Conservation (phyloP, 495 filamentous ascomycete genomes). For the Sporormia fimetaria region DNA sequence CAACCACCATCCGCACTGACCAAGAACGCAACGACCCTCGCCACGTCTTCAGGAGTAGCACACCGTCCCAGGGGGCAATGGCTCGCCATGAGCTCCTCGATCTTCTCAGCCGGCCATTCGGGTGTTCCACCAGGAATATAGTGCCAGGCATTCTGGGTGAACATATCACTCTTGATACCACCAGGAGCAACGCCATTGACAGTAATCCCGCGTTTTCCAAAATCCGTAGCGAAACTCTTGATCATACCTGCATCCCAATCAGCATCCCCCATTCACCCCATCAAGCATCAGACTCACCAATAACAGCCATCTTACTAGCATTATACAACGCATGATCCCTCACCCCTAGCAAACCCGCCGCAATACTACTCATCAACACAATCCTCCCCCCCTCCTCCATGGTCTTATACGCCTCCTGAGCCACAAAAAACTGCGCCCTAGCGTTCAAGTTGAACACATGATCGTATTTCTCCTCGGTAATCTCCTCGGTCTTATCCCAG, state of each 20-base stretch:
- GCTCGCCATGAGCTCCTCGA: constrained; percentile 36
- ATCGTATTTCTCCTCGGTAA: constrained; percentile 66
- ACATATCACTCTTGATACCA: constrained; percentile 75
- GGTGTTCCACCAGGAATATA: constrained; percentile 41
- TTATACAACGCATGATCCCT: constrained; percentile 66
- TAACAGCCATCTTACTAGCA: constrained; percentile 64
- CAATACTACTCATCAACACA: constrained; percentile 50
- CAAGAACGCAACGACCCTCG: constrained; percentile 46
- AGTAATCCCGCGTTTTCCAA: constrained; percentile 59
- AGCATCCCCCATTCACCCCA: too few species aligned
- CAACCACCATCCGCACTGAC: constrained; percentile 46
- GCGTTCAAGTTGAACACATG: constrained; percentile 66
- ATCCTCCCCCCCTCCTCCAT: constrained; percentile 56
- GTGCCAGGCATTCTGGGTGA: constrained; percentile 51
- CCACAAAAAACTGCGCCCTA: constrained; percentile 74
- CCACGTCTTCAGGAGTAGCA: constrained; percentile 47
- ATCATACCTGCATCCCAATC: too few species aligned
- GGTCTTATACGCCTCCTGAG: constrained; percentile 61
- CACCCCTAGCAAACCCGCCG: constrained; percentile 46
- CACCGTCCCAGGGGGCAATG: constrained; percentile 44
- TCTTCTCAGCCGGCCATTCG: constrained; percentile 34
- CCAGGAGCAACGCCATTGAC: constrained; percentile 68
- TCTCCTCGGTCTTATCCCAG: constrained; percentile 53
- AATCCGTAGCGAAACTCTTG: constrained; percentile 62
- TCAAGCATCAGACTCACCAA: too few species aligned